Conservation (phyloP, 2,329 filamentous ascomycete species). For the Ophiostoma ips region DNA sequence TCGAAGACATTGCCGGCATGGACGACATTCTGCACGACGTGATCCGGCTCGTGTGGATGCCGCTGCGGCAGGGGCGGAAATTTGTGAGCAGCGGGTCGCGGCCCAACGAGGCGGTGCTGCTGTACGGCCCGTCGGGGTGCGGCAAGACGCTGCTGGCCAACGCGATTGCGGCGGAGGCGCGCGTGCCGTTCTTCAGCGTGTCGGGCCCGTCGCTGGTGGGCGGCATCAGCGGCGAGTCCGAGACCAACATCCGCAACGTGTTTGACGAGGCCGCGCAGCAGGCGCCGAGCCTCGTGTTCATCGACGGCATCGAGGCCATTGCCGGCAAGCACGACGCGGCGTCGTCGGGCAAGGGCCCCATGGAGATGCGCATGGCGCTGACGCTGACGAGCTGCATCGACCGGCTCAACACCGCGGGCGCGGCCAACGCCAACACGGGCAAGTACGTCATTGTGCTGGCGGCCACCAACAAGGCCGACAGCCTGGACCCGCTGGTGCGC, state of each 20-base stretch:
- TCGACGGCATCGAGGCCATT: slow-evolving; percentile 86
- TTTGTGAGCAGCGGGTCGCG: slow-evolving; percentile 54
- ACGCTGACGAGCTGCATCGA: slow-evolving; percentile 82
- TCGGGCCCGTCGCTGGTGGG: slow-evolving; percentile 69
- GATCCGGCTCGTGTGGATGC: slow-evolving; percentile 57
- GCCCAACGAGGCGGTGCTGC: slow-evolving; percentile 58
- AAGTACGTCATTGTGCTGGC: slow-evolving; percentile 69
- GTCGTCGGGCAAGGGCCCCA: slow-evolving; percentile 54
- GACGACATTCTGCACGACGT: slow-evolving; percentile 57
- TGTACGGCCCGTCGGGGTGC: slow-evolving; percentile 74
- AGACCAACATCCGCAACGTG: slow-evolving; percentile 71
- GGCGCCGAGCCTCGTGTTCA: slow-evolving; percentile 80
- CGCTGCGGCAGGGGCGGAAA: slow-evolving; percentile 52
- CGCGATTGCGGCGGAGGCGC: slow-evolving; percentile 61
- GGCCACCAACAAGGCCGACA: slow-evolving; percentile 79
- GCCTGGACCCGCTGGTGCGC: slow-evolving; percentile 63
- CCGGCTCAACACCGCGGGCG: slow-evolving; percentile 57
- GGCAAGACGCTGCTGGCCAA: slow-evolving; percentile 77
- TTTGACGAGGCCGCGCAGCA: slow-evolving; percentile 79
- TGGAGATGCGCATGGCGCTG: slow-evolving; percentile 75
- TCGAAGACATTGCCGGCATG: slow-evolving; percentile 64
- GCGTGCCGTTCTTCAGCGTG: slow-evolving; percentile 68
- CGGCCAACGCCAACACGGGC: slow-evolving; percentile 28
- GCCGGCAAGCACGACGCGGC: slow-evolving; percentile 67
- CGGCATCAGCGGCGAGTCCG: slow-evolving; percentile 79